Base-by-base conservation (phyloP, 2,329 filamentous ascomycete species). In the Cytospora mali region DNA sequence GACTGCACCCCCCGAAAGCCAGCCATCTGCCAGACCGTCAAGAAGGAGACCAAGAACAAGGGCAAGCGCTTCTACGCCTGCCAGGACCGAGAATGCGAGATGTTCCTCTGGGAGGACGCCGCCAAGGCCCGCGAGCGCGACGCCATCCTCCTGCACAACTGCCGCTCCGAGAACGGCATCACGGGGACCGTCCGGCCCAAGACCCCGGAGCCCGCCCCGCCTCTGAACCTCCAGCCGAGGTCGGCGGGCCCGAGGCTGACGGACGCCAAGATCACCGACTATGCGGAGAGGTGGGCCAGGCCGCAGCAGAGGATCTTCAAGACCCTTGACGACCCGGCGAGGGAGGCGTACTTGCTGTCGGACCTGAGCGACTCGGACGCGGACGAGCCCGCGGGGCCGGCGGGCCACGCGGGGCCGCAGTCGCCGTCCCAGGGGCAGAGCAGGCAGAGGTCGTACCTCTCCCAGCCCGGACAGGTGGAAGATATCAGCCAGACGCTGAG, bases 51-150 rank as follows among this genome's bases (percentile, higher is more conserved):
- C 1, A 66, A 65, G 27, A 81, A 80, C 68, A 71, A 75, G 51
- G 79, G 79, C 27, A 75, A 71, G 55, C 73, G 70, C 55, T 82
- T 80, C 68, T 81, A 75, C 70, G 74, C 71, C 11, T 82, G 80
- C 67, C 67, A 68, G n/a, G 68, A 69, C 9, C 46, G 58, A 9
- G 71, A 72, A 53, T 83, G 80, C 69, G 59, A 68, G 7, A 80
- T 82, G 68, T 83, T 80, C 62, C 67, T 81, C 25, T 82, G 76
- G 42, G 72, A 74, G n/a, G 75, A 80, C 9, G 71, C 73, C 1
- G 77, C 79, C 11, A 64, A 68, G 35, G 58, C 65, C 23, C 71
- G 73, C 5, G 72, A 77, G 66, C 69, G 64, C 54, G 62, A 62
- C 11, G 66, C 66, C 23, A 55, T 65, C 21, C 52, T 67, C 39